Percentiles rank a stretch among this genome's conserved stretches.
Conservation (phyloP, 352 stramenopile genomes). For the Pythium angustatum region DNA sequence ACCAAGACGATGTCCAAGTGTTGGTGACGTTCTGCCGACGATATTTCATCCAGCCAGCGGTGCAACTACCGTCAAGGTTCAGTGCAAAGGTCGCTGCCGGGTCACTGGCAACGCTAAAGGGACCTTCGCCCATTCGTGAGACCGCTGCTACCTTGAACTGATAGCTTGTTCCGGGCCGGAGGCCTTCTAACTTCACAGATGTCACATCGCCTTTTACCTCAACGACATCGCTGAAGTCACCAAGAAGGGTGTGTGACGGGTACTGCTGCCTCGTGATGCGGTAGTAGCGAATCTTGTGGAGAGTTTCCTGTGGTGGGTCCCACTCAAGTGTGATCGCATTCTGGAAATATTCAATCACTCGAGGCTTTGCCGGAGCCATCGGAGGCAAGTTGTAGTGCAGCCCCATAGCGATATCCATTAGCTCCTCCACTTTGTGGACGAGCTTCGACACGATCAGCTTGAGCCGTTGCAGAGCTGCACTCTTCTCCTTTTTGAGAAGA, state of each 20-base stretch:
- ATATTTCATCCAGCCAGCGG: conserved; percentile 87
- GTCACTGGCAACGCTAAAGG: conserved; percentile 74
- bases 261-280: conserved; percentile 79
- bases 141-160: conserved; percentile 88
- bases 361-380: conserved; percentile 66
- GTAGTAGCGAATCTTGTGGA: conserved; percentile 85
- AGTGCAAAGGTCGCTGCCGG: conserved; percentile 68
- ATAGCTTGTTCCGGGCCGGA: conserved; percentile 79
- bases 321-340: conserved; percentile 80
- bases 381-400: conserved; percentile 83
- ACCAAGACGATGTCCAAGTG: conserved; percentile 46
- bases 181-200: conserved; percentile 65
- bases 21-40: conserved; percentile 57
- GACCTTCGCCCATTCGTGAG: conserved; percentile 84
- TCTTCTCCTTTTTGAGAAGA: conserved; percentile 83
- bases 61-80: conserved; percentile 75
- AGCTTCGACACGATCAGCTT: conserved; percentile 89
- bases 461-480: conserved; percentile 73
- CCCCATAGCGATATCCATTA: conserved; percentile 88
- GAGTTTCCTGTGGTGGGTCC: conserved; percentile 53
- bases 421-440: conserved; percentile 86
- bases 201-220: conserved; percentile 63
- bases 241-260: conserved; percentile 79
- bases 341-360: conserved; percentile 56
- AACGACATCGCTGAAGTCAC: conserved; percentile 79